Evolutionary conservation across 352 stramenopile species (phyloP).

Genomic region (Halophytophthora batemanensis): DNA sequence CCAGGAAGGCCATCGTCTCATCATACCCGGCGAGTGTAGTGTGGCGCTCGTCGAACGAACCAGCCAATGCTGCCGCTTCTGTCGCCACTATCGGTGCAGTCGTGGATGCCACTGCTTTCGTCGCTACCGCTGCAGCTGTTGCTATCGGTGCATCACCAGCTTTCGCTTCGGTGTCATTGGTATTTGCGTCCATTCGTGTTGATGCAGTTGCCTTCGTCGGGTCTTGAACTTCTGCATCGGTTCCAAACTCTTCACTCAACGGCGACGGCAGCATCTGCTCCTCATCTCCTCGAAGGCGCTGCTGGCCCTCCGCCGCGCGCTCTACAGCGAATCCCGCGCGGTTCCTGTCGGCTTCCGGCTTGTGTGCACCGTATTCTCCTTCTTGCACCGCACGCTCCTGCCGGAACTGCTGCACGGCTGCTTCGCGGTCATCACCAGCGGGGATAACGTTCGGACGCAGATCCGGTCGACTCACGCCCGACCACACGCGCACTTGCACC

Average conservation of each 20-base stretch:
- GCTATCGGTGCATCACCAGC: not conserved
- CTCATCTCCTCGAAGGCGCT: constrained; percentile 12
- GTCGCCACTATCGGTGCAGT: constrained; percentile 1
- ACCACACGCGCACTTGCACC: constrained; percentile 26
- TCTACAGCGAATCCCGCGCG: not conserved
- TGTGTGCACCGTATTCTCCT: not conserved
- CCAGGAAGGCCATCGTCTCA: constrained; percentile 45
- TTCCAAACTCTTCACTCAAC: no score
- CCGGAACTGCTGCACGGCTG: constrained; percentile 3
- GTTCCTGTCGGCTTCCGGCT: not conserved
- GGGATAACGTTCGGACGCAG: constrained; percentile 25
- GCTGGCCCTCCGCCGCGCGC: constrained; percentile 2
- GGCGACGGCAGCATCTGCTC: not conserved
- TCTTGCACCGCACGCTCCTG: constrained; percentile 3
- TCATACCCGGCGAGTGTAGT: constrained; percentile 47
- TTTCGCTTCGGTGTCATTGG: no score
- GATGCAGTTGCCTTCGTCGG: no score
- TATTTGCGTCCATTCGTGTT: no score
- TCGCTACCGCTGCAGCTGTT: constrained; percentile 1
- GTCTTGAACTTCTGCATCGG: no score
- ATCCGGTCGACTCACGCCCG: constrained; percentile 14
- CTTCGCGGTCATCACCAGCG: constrained; percentile 3
- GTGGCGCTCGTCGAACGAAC: constrained; percentile 38
- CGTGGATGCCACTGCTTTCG: not conserved
- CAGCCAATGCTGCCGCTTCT: not conserved